Conservation (phyloP, 1,284 basidiomycete genomes). For the Laetiporus sulphureus region DNA sequence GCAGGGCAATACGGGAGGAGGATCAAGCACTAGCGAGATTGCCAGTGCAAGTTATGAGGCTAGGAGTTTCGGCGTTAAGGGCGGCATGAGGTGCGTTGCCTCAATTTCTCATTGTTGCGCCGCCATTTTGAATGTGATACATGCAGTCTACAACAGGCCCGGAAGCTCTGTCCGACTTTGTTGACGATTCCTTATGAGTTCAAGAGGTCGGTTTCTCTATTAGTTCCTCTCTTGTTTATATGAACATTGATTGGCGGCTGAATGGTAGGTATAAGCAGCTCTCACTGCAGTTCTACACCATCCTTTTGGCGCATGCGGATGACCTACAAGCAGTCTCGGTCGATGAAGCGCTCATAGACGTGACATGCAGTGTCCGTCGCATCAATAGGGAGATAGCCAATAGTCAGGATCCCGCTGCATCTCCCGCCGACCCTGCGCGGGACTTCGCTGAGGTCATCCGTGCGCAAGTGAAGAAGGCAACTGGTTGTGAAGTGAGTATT, state of each 20-base stretch:
- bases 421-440: constrained; percentile 50
- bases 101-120: background rate
- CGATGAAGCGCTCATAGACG: constrained; percentile 92
- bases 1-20: constrained; percentile 61
- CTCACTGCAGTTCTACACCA: constrained; percentile 86
- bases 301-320: constrained; percentile 85
- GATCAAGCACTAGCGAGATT: constrained; percentile 85
- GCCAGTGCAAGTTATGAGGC: constrained; percentile 95
- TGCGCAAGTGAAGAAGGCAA: constrained; percentile 65
- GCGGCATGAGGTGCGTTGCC: constrained; percentile 80
- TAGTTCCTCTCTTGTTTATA: background rate
- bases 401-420: constrained; percentile 22
- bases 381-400: constrained; percentile 26
- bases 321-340: constrained; percentile 94
- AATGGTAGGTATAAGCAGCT: constrained; percentile 67
- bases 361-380: constrained; percentile 59
- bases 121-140: background rate
- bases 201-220: constrained; percentile 42
- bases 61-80: constrained; percentile 79
- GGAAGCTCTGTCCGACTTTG: constrained; percentile 68
- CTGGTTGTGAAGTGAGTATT: constrained; percentile 88
- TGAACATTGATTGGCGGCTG: background rate
- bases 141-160: constrained; percentile 74
- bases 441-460: constrained; percentile 81
- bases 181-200: constrained; percentile 91